Base-by-base conservation (phyloP, 2,329 filamentous ascomycete species). In the Beauveria pseudobassiana region DNA sequence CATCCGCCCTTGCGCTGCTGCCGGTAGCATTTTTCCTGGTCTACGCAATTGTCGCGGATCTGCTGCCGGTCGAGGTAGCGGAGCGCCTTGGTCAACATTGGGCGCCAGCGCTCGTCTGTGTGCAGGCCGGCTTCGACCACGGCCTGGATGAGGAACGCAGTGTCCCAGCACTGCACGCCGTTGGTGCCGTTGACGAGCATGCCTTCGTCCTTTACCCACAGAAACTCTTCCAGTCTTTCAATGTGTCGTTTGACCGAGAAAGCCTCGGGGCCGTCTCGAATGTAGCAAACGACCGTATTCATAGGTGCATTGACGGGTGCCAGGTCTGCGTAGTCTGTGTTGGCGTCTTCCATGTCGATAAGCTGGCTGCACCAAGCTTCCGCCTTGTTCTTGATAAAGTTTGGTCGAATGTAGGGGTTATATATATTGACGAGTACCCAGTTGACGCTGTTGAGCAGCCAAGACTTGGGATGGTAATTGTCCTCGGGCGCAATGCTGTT, bases 91-190 rank as follows among this genome's bases (percentile, higher is more conserved):
- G 81, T 81, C 30, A 99, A 81, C 89, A 97, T 96, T 0, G 89
- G 87, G 45, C 82, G 84, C 86, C 90, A 97, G 68, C 87, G 86
- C 14, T 86, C 80, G 53, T 96, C 86, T 34, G 87, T 77, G n/a
- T 89, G 87, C 28, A 97, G 82, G 0, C 90, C 91, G 7, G 90
- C 87, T 54, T 91, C 90, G 58, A 91, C 83, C 6, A 90, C 84
- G 1, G 90, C 88, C 73, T 96, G 92, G 40, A 97, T 91, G 20
- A 88, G 78, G 71, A 98, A 98, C 0, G 92, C 84, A 0, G 95
- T 99, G 71, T 99, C 95, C 95, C 95, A 99, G 65, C 87, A 89
- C 74, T 99, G 95, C 1, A 98, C 93, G n/a, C 95, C 95, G 67
- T 99, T 98, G 9, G 95, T 99, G 43, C 95, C 95, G 68, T 97